Evolutionary conservation across 1,139 yeast genomes (phyloP).

Genomic region (Komagataea norvegica): DNA sequence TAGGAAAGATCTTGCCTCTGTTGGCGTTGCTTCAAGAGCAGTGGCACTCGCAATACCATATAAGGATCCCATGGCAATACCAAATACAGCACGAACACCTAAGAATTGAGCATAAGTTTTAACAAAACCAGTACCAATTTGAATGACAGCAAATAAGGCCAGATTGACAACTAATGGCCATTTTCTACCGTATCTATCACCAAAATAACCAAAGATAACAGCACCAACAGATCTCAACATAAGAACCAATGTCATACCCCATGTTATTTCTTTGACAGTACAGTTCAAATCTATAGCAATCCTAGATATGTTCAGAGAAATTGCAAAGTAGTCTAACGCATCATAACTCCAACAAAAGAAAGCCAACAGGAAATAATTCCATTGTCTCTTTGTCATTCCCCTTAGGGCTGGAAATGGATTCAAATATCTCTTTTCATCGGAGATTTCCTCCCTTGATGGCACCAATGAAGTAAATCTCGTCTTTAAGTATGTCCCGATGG

Average conservation of each 20-base stretch:
- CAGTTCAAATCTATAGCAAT: constrained; percentile 52
- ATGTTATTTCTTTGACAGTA: constrained; percentile 52
- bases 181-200: constrained; percentile 70
- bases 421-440: constrained; percentile 30
- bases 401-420: constrained; percentile 53
- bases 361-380: constrained; percentile 61
- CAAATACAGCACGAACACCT: constrained; percentile 66
- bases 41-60: constrained; percentile 67
- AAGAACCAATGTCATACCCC: constrained; percentile 78
- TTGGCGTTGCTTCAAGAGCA: constrained; percentile 66
- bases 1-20: constrained; percentile 54
- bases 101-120: constrained; percentile 58
- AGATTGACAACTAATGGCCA: constrained; percentile 61
- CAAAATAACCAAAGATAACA: constrained; percentile 57
- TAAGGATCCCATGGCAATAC: constrained; percentile 67
- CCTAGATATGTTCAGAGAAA: constrained; percentile 52
- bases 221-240: constrained; percentile 84
- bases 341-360: constrained; percentile 76
- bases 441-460: constrained; percentile 35
- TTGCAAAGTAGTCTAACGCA: constrained; percentile 71
- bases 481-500: constrained; percentile 35
- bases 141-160: constrained; percentile 49
- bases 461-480: constrained; percentile 40
- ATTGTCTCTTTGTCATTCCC: constrained; percentile 43
- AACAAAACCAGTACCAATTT: constrained; percentile 71